Conservation (phyloP, 495 filamentous ascomycete genomes). For the Aspergillus campestris region DNA sequence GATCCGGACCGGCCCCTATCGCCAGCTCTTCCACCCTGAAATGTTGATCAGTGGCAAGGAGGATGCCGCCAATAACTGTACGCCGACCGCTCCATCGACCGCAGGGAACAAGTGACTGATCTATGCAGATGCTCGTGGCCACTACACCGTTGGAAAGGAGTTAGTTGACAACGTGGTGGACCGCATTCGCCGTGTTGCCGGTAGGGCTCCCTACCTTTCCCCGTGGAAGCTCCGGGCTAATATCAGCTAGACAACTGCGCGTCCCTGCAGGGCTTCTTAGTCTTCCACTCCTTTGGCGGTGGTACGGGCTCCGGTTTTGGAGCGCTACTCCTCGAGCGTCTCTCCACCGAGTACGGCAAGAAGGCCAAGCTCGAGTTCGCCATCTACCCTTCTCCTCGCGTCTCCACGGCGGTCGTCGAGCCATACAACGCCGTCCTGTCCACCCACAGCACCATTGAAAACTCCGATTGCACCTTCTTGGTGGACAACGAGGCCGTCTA, state of each 20-base stretch:
- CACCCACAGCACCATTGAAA: constrained; percentile 89
- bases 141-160: constrained; percentile 92
- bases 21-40: constrained; percentile 85
- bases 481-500: constrained; percentile 93
- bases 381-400: constrained; percentile 77
- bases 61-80: constrained; percentile 88
- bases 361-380: constrained; percentile 93
- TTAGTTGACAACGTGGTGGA: constrained; percentile 77
- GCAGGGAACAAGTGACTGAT: constrained; percentile 16
- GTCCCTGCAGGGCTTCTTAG: constrained; percentile 82
- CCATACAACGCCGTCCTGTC: constrained; percentile 89
- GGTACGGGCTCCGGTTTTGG: constrained; percentile 90
- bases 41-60: constrained; percentile 84
- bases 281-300: constrained; percentile 92
- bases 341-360: constrained; percentile 85
- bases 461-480: constrained; percentile 87
- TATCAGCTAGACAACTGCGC: constrained; percentile 67
- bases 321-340: constrained; percentile 76
- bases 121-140: constrained; percentile 69
- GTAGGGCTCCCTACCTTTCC: constrained; percentile 28
- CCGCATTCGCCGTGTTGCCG: constrained; percentile 73
- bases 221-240: constrained; percentile 9
- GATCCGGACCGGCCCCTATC: constrained; percentile 75
- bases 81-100: background rate
- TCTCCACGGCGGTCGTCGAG: constrained; percentile 84